Evolutionary conservation across 179 eudicot genomes (phyloP).

Genomic region (Amaranthus tricolor): DNA sequence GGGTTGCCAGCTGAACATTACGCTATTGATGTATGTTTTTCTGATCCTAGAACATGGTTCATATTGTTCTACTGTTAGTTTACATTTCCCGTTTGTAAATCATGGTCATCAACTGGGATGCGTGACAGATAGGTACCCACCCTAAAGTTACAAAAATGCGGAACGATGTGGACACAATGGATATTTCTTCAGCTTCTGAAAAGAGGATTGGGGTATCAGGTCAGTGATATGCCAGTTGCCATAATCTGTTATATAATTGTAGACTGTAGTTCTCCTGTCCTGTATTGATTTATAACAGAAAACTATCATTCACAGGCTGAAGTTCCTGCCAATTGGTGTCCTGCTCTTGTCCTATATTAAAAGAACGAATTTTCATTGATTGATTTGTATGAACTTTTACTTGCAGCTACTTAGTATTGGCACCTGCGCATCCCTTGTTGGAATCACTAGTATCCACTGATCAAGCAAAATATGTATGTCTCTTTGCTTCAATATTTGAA

Average conservation of each 20-base stretch:
- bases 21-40: constrained; percentile 76
- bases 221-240: too few relatives aligned
- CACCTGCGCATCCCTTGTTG: constrained; percentile 84
- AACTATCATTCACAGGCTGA: too few relatives aligned
- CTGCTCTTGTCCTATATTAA: constrained; percentile 9
- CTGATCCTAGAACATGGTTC: constrained; percentile 15
- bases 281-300: too few relatives aligned
- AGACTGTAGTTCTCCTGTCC: too few relatives aligned
- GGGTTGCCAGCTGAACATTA: constrained; percentile 99
- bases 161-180: too few relatives aligned
- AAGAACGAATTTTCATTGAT: constrained; percentile 8
- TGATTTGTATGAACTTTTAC: constrained; percentile 12
- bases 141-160: too few relatives aligned
- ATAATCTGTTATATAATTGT: too few relatives aligned
- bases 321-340: too few relatives aligned
- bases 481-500: constrained; percentile 16
- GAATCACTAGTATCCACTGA: constrained; percentile 55
- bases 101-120: constrained; percentile 33
- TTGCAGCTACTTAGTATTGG: constrained; percentile 89
- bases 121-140: too few relatives aligned
- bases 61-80: constrained; percentile 13
- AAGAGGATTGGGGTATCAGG: too few relatives aligned
- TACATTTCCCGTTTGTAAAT: constrained; percentile 15
- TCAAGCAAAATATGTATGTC: constrained; percentile 60
- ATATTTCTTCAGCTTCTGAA: too few relatives aligned